Evolutionary conservation across 805 yeast genomes (phyloP).

Genomic region (Ascoidea rubescens): DNA sequence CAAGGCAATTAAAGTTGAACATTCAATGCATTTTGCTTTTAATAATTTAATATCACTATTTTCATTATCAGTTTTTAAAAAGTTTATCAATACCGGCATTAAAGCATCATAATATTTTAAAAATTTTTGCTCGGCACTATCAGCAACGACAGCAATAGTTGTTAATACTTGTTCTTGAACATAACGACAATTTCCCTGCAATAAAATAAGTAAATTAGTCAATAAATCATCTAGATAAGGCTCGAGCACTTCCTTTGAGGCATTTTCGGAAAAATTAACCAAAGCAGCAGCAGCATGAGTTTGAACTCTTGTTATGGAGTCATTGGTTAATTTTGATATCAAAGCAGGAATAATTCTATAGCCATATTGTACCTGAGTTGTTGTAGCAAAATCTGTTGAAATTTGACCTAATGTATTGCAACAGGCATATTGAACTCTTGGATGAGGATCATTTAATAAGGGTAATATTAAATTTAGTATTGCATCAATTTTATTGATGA

Average conservation of each 20-base stretch:
- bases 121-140: constrained; percentile 83
- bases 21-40: constrained; percentile 90
- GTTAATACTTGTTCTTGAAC: constrained; percentile 97
- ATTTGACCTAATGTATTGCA: constrained; percentile 96
- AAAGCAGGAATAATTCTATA: constrained; percentile 75
- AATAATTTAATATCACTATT: constrained; percentile 55
- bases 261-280: constrained; percentile 89
- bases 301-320: constrained; percentile 82
- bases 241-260: constrained; percentile 72
- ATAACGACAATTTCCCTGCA: constrained; percentile 78
- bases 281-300: constrained; percentile 98
- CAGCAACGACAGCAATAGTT: constrained; percentile 94
- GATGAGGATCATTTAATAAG: constrained; percentile 70
- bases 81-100: constrained; percentile 78
- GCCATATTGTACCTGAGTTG: constrained; percentile 71
- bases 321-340: constrained; percentile 60
- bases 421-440: constrained; percentile 93
- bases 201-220: constrained; percentile 54
- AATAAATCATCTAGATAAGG: constrained; percentile 84
- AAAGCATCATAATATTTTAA: constrained; percentile 86
- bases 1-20: constrained; percentile 83
- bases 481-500: constrained; percentile 68
- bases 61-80: constrained; percentile 66
- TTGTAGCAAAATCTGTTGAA: constrained; percentile 89
- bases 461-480: constrained; percentile 80